phyloP scores from a whole-genome alignment of 2,329 filamentous ascomycete species.

The Aspergillus brasiliensis region DNA sequence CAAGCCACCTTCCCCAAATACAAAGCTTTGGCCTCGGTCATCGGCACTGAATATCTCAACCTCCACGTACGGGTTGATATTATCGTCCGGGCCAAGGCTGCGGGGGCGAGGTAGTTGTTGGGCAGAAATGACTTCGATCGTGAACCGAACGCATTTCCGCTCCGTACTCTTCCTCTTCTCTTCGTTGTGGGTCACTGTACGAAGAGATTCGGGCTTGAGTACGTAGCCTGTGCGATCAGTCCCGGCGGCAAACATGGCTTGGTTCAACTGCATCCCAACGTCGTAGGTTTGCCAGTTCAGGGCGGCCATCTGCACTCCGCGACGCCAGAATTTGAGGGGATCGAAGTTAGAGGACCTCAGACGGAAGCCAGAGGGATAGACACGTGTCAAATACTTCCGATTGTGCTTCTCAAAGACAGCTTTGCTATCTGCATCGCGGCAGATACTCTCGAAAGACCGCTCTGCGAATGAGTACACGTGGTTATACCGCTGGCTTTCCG shows the following conservation, averaged over 20 bases:
- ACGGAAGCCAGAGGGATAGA: conserved; percentile 83
- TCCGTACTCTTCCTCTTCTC: conserved; percentile 62
- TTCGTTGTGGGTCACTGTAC: conserved; percentile 41
- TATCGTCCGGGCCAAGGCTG: conserved; percentile 69
- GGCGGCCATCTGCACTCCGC: conserved; percentile 95
- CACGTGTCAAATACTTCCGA: conserved; percentile 85
- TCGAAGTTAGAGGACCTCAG: conserved; percentile 92
- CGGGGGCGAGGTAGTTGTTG: conserved; percentile 88
- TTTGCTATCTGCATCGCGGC: conserved; percentile 74
- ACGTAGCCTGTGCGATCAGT: conserved; percentile 88
- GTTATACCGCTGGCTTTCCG: conserved; percentile 83
- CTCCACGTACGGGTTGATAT: conserved; percentile 90
- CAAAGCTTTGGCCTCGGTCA: conserved; percentile 78
- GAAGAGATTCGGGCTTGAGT: conserved; percentile 84
- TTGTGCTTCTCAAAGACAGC: conserved; percentile 85
- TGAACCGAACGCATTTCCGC: conserved; percentile 81
- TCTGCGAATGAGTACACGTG: conserved; percentile 97
- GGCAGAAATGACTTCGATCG: conserved; percentile 86
- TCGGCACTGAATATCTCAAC: conserved; percentile 94
- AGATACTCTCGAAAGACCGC: conserved; percentile 79
- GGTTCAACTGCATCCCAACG: conserved; percentile 91
- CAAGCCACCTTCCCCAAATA: conserved; percentile 66
- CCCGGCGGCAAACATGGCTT: conserved; percentile 94
- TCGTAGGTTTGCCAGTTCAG: conserved; percentile 99
- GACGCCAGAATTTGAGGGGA: conserved; percentile 88